These are phyloP conservation scores for Fomitopsis pinicola DNA, from an alignment of 1,284 basidiomycete genomes.

Conservation along the genomic window DNA sequence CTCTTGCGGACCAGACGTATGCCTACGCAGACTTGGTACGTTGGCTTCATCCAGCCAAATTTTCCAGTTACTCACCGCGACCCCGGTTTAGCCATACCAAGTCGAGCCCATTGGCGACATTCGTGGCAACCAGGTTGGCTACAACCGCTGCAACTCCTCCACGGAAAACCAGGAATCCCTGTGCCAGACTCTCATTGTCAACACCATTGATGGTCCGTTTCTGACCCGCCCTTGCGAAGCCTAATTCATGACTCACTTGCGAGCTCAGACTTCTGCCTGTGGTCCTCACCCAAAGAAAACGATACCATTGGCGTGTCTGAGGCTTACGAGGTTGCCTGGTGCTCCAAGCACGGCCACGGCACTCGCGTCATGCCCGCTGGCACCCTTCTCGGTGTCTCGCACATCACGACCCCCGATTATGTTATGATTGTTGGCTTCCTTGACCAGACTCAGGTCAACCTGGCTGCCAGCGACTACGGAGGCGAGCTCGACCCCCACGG, in stretches of 20 bases:
- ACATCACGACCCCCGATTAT: conserved; percentile 62
- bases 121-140: conserved; percentile 60
- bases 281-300: conserved; percentile 43
- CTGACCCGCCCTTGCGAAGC: not conserved
- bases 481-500: conserved; percentile 67
- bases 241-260: not conserved
- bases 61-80: no score
- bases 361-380: conserved; percentile 61
- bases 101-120: conserved; percentile 43
- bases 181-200: conserved; percentile 62
- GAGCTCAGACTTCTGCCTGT: conserved; percentile 56
- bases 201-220: conserved; percentile 45
- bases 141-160: conserved; percentile 68
- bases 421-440: conserved; percentile 61
- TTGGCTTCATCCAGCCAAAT: not conserved
- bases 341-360: conserved; percentile 64
- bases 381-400: conserved; percentile 60
- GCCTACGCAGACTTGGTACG: conserved; percentile 44
- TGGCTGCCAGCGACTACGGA: conserved; percentile 51
- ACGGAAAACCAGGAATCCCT: conserved; percentile 54
- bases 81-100: conserved; percentile 44
- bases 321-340: conserved; percentile 68
- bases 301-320: conserved; percentile 61
- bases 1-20: conserved; percentile 50
- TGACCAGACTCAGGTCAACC: conserved; percentile 55